These are phyloP conservation scores for Kwoniella heveanensis DNA, from an alignment of 768 basidiomycete genomes.

Conservation along the genomic window DNA sequence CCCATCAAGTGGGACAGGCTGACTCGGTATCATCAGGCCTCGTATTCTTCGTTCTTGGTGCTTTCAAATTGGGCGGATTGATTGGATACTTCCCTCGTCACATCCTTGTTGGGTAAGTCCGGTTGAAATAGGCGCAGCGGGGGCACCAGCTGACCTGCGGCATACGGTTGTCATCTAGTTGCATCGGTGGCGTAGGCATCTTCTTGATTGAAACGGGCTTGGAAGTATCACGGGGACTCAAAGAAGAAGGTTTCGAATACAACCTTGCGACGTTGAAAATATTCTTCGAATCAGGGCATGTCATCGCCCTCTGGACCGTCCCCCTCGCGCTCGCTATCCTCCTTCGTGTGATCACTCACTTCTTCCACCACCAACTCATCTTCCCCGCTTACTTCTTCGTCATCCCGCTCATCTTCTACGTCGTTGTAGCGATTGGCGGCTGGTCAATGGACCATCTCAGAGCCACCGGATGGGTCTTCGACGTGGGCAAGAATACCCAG, in stretches of 20 bases:
- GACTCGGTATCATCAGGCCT: constrained; percentile 60
- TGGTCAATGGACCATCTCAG: constrained; percentile 68
- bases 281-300: constrained; percentile 68
- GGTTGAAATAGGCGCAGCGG: no score
- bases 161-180: constrained; percentile 28
- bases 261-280: constrained; percentile 67
- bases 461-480: constrained; percentile 79
- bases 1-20: neutral
- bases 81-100: constrained; percentile 96
- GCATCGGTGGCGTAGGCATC: constrained; percentile 91
- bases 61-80: constrained; percentile 75
- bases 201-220: constrained; percentile 89
- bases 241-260: constrained; percentile 71
- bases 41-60: constrained; percentile 82
- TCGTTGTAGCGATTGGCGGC: constrained; percentile 67
- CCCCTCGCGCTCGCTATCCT: constrained; percentile 75
- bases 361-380: constrained; percentile 81
- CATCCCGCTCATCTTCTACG: constrained; percentile 82
- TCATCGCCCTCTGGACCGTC: constrained; percentile 74
- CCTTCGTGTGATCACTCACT: constrained; percentile 76
- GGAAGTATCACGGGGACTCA: constrained; percentile 78
- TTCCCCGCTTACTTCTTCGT: constrained; percentile 67
- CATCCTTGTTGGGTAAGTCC: constrained; percentile 83
- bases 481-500: constrained; percentile 62
- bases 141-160: constrained; percentile 1